These are phyloP conservation scores for Monosporascus cannonballus DNA, from an alignment of 2,329 filamentous ascomycete genomes.

Conservation along the genomic window DNA sequence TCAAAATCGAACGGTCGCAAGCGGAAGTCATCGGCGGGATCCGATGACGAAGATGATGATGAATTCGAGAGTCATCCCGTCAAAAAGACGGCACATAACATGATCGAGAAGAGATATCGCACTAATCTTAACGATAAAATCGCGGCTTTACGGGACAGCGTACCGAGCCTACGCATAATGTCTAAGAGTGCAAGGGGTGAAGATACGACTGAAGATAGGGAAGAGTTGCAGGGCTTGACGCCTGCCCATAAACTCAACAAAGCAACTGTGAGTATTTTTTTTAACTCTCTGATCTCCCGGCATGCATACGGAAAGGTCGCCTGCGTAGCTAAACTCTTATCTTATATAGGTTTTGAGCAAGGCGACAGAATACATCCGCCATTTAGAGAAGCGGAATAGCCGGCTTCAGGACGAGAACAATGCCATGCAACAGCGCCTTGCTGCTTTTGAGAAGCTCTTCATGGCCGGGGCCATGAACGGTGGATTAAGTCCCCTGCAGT, in stretches of 20 bases:
- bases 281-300: background rate
- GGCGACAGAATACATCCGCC: slow-evolving; percentile 91
- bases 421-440: slow-evolving; percentile 70
- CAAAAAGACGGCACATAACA: slow-evolving; percentile 96
- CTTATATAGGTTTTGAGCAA: slow-evolving; percentile 67
- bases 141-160: slow-evolving; percentile 81
- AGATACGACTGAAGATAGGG: slow-evolving; percentile 66
- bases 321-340: slow-evolving; percentile 11
- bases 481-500: slow-evolving; percentile 46
- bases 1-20: slow-evolving; percentile 49
- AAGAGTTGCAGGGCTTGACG: slow-evolving; percentile 74
- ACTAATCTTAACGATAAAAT: slow-evolving; percentile 98
- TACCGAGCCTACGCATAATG: slow-evolving; percentile 83
- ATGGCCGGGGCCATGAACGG: slow-evolving; percentile 67
- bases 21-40: slow-evolving; percentile 62
- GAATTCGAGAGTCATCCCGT: slow-evolving; percentile 51
- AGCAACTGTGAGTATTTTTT: slow-evolving; percentile 59
- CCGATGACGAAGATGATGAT: slow-evolving; percentile 50
- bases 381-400: slow-evolving; percentile 86
- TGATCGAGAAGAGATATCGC: slow-evolving; percentile 95
- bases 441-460: slow-evolving; percentile 72
- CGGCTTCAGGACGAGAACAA: slow-evolving; percentile 76
- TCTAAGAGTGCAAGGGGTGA: slow-evolving; percentile 64
- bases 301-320: background rate
- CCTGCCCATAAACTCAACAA: slow-evolving; percentile 95